phyloP scores from a whole-genome alignment of 1,284 basidiomycete genomes.

The Grifola frondosa region DNA sequence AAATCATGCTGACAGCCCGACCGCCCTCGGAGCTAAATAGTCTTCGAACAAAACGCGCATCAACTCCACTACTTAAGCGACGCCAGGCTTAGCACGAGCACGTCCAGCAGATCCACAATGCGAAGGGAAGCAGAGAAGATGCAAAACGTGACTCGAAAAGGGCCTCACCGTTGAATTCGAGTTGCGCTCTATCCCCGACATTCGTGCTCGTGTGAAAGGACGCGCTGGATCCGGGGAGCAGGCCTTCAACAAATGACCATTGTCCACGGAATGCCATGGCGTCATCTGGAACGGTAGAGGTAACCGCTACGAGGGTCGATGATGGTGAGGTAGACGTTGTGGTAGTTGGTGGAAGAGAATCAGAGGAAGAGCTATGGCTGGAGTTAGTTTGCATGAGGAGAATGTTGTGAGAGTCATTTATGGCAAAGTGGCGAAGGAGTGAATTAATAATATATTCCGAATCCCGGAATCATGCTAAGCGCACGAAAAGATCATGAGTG shows the following conservation, averaged over 20 bases:
- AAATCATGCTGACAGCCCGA: neutral
- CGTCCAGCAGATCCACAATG: no score
- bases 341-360: conserved; percentile 1
- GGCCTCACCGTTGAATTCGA: conserved; percentile 51
- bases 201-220: conserved; percentile 46
- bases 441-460: no score
- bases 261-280: conserved; percentile 27
- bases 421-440: no score
- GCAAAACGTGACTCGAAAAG: no score
- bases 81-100: no score
- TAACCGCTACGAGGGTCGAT: conserved; percentile 16
- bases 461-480: no score
- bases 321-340: conserved; percentile 14
- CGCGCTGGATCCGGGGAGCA: conserved; percentile 22
- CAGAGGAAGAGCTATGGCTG: conserved; percentile 1
- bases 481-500: no score
- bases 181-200: conserved; percentile 44
- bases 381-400: neutral
- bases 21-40: no score
- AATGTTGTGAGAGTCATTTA: neutral
- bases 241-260: conserved; percentile 26
- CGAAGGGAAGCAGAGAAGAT: no score
- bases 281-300: conserved; percentile 23
- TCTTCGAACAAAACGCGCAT: no score
- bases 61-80: no score